These are phyloP conservation scores for Kuraishia floccosa DNA, from an alignment of 805 yeast species.

Conservation along the genomic window DNA sequence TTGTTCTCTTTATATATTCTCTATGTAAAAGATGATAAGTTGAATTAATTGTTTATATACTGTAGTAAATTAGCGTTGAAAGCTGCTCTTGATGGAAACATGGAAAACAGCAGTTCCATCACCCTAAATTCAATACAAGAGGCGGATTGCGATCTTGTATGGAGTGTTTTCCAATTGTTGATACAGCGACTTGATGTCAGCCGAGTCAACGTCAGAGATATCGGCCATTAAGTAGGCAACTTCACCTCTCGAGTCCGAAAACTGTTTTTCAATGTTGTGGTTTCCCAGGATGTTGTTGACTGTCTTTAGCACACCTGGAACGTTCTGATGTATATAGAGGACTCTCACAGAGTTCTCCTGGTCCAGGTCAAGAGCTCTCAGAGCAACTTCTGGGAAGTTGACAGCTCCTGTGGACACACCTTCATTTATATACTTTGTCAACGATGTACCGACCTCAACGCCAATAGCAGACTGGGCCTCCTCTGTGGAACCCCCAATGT, in stretches of 20 bases:
- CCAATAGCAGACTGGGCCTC: constrained; percentile 99
- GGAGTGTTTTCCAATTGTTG: constrained; percentile 83
- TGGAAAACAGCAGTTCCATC: no score
- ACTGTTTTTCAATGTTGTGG: constrained; percentile 96
- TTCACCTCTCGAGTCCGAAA: constrained; percentile 92
- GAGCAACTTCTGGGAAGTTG: constrained; percentile 95
- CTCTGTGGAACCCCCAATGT: constrained; percentile 98
- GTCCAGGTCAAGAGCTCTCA: constrained; percentile 79
- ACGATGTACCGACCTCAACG: constrained; percentile 80
- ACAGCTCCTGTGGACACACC: constrained; percentile 94
- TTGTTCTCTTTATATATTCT: no score
- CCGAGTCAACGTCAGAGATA: constrained; percentile 71
- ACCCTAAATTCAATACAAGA: constrained; percentile 60
- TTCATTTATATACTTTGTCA: constrained; percentile 88
- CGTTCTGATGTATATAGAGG: constrained; percentile 91
- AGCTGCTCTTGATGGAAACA: no score
- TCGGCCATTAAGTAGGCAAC: constrained; percentile 98
- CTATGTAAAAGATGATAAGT: no score
- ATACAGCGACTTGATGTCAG: constrained; percentile 76
- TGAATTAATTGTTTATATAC: no score
- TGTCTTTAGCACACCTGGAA: constrained; percentile 96
- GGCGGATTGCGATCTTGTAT: constrained; percentile 82
- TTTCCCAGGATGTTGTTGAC: constrained; percentile 91
- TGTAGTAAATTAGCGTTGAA: no score
- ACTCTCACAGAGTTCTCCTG: constrained; percentile 88